These are phyloP conservation scores for Hypoxylon lienhwacheense DNA, from an alignment of 495 filamentous ascomycete species.

Conservation along the genomic window DNA sequence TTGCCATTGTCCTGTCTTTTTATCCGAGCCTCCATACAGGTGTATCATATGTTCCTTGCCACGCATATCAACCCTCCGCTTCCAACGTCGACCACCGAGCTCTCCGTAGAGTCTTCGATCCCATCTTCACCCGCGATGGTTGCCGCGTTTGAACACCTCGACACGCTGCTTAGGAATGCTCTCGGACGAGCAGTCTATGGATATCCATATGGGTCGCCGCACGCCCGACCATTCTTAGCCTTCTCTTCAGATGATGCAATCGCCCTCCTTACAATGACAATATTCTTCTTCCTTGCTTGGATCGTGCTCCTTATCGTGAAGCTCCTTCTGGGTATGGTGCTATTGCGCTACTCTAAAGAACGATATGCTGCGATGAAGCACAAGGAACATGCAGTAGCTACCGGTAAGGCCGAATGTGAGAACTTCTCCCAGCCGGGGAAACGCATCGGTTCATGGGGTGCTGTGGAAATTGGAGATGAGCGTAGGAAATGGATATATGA, in stretches of 20 bases:
- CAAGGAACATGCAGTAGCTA: conserved; percentile 57
- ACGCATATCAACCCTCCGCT: conserved; percentile 76
- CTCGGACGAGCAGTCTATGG: conserved; percentile 68
- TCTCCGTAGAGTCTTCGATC: conserved; percentile 54
- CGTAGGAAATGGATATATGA: conserved; percentile 83
- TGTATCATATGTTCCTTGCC: conserved; percentile 97
- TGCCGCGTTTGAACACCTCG: conserved; percentile 72
- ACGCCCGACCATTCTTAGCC: conserved; percentile 40
- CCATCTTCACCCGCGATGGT: conserved; percentile 67
- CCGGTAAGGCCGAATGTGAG: conserved; percentile 52
- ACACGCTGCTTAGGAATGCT: conserved; percentile 71
- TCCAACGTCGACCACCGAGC: conserved; percentile 68
- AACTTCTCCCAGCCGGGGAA: conserved; percentile 68
- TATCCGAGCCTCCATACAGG: conserved; percentile 90
- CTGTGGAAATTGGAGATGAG: conserved; percentile 86
- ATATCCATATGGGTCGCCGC: conserved; percentile 39
- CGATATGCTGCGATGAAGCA: conserved; percentile 80
- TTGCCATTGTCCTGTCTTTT: conserved; percentile 93
- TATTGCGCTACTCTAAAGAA: conserved; percentile 71
- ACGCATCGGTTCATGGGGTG: conserved; percentile 77
- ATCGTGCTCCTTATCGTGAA: conserved; percentile 79
- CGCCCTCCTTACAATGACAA: conserved; percentile 68
- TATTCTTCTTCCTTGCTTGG: conserved; percentile 79
- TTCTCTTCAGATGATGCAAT: conserved; percentile 66
- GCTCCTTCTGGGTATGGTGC: conserved; percentile 77